These are phyloP conservation scores for Ceratocystis variospora DNA, from an alignment of 2,329 filamentous ascomycete species.

Conservation along the genomic window DNA sequence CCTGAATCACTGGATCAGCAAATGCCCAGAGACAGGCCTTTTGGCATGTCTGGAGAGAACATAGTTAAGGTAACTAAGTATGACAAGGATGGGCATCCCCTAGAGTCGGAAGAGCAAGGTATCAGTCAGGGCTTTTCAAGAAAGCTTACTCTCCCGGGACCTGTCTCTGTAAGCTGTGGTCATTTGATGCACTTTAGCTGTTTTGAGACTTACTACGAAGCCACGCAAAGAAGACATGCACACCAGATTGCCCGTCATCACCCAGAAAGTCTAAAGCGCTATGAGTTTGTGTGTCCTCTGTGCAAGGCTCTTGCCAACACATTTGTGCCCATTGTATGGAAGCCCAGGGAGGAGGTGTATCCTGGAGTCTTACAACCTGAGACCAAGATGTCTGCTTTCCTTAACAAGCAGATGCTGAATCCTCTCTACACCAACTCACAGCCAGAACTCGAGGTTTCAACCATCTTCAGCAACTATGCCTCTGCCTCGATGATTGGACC, in stretches of 20 bases:
- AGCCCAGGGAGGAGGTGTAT: constrained; percentile 34
- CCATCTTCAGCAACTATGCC: constrained; percentile 1
- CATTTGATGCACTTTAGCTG: constrained; percentile 98
- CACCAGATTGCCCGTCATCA: constrained; percentile 93
- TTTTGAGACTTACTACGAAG: constrained; percentile 81
- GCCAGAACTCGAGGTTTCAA: not conserved
- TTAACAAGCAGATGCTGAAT: constrained; percentile 41
- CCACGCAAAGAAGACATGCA: constrained; percentile 68
- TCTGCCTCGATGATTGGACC: not conserved
- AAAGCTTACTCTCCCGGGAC: constrained; percentile 51
- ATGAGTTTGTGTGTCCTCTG: constrained; percentile 91
- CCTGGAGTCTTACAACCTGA: constrained; percentile 11
- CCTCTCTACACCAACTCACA: constrained; percentile 3
- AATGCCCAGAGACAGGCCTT: constrained; percentile 70
- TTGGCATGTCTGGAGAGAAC: constrained; percentile 83
- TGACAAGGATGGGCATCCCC: constrained; percentile 54
- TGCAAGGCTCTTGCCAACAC: constrained; percentile 94
- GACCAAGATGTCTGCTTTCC: constrained; percentile 40
- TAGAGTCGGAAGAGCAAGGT: constrained; percentile 62
- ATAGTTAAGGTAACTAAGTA: constrained; percentile 62
- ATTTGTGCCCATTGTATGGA: constrained; percentile 92
- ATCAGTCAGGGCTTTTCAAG: constrained; percentile 81
- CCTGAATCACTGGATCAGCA: constrained; percentile 74
- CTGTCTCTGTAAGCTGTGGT: constrained; percentile 81
- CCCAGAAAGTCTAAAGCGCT: constrained; percentile 61